Evolutionary conservation across 2,329 filamentous ascomycete species (phyloP), one percentile per base, ranked within the genome.

Genomic region (Fusarium decemcellulare): DNA sequence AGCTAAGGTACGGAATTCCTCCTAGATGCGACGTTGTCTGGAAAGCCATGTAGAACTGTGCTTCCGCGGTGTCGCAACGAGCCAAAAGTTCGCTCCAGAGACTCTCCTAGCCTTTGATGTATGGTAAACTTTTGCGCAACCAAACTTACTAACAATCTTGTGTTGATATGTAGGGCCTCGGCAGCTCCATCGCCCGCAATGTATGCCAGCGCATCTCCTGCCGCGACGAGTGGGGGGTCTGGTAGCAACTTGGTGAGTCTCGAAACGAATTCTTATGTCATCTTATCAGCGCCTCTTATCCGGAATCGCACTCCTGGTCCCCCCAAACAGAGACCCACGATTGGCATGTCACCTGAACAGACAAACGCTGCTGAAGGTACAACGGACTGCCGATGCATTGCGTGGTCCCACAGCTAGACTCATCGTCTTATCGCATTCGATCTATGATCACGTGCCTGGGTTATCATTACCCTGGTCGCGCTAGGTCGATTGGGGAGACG

Each of bases 1-100:
- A 85, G 68, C 67, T 81, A 67, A 84, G 83, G 85, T 87, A 78
- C 77, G 84, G 43, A 52, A 18, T 11, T 43, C 50, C n/a, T 16
- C 39, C 32, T 16, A 27, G 18, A 59, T 54, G 53, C 32, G 54
- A 58, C 5, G 5, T 11, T 10, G 15, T 15, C 48, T 54, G 59
- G 47, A 40, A 36, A 34, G 29, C 40, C 30, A 46, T 16, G 30
- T 44, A 16, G 9, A 39, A 29, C 59, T 48, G 63, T 27, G 57
- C 23, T 23, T 23, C 23, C 23, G 23, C 23, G 23, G 23, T 23
- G 23, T 23, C 23, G 23, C 23, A 23, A 23, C 23, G 23, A 23
- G 23, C 23, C 23, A 23, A 23, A 5, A 23, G 23, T 23, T 23
- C 23, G 23, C 23, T 23, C 23, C 23, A 23, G 23, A 23, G 23